These are phyloP conservation scores for Brassica incana DNA, from an alignment of 345 rosid genomes.

Conservation along the genomic window DNA sequence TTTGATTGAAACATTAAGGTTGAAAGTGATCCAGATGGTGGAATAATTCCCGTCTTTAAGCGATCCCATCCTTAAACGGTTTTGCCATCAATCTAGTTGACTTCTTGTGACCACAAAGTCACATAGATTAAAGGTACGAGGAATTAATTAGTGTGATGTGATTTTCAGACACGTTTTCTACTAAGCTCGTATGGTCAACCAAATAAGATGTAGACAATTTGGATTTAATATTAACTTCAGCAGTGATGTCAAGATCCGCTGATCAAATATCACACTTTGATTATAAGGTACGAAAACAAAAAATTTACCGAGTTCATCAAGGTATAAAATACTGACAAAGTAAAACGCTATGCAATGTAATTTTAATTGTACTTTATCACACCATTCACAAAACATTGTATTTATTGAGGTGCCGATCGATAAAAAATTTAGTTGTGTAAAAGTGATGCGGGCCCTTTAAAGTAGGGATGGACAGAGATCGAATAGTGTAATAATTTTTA, in stretches of 20 bases:
- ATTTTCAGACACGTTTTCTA: conserved; percentile 21
- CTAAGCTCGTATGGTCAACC: conserved; percentile 20
- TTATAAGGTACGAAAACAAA: neutral
- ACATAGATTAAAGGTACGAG: conserved; percentile 17
- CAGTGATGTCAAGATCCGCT: conserved; percentile 1
- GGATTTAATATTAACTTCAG: neutral
- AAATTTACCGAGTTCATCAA: neutral
- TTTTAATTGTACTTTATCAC: neutral
- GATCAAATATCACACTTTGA: neutral
- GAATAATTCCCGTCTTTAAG: conserved; percentile 3
- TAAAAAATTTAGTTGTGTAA: neutral
- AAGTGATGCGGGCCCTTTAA: too few relatives aligned
- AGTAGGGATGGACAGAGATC: too few relatives aligned
- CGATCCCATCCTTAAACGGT: conserved; percentile 11
- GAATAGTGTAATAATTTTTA: too few relatives aligned
- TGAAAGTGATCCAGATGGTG: conserved; percentile 9
- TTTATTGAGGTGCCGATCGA: neutral
- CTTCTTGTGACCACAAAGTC: conserved; percentile 33
- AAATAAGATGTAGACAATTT: conserved; percentile 2
- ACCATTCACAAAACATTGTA: neutral
- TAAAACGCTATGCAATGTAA: neutral
- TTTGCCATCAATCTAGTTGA: conserved; percentile 23
- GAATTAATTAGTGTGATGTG: conserved; percentile 1
- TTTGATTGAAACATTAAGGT: neutral
- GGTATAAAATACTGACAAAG: neutral